These are phyloP conservation scores for Auriscalpium microsporum DNA, from an alignment of 768 basidiomycete species.

Conservation along the genomic window DNA sequence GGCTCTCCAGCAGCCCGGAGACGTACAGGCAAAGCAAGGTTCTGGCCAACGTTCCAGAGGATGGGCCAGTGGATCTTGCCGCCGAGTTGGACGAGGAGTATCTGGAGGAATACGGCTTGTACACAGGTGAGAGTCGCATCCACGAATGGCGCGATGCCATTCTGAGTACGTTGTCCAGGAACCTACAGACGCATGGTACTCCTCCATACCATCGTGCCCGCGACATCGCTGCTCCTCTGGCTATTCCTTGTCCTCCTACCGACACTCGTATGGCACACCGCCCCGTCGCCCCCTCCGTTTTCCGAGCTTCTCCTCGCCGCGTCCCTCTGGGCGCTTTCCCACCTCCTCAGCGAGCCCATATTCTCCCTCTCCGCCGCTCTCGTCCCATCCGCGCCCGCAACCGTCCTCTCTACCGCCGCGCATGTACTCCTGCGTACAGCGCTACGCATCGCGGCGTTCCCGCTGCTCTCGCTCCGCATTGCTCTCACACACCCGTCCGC, in stretches of 20 bases:
- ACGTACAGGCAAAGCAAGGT: constrained; percentile 1
- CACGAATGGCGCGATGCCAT: background rate
- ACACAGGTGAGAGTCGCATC: constrained; percentile 7
- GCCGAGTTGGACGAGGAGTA: constrained; percentile 5
- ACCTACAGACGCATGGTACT: constrained; percentile 49
- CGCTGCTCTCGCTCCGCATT: constrained; percentile 43
- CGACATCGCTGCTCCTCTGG: constrained; percentile 34
- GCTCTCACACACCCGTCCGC: constrained; percentile 38
- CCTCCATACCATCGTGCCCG: constrained; percentile 32
- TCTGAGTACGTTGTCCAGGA: constrained; percentile 31
- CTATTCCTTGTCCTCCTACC: constrained; percentile 44
- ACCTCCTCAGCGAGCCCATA: constrained; percentile 43
- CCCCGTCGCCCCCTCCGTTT: constrained; percentile 35
- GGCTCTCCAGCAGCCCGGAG: constrained; percentile 4
- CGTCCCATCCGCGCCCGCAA: constrained; percentile 25
- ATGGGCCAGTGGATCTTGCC: background rate
- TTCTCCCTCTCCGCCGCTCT: constrained; percentile 28
- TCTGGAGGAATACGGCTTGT: constrained; percentile 10
- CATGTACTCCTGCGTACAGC: constrained; percentile 44
- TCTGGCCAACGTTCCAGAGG: constrained; percentile 12
- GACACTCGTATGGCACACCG: constrained; percentile 32
- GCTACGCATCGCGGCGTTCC: constrained; percentile 47
- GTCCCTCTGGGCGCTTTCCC: constrained; percentile 52
- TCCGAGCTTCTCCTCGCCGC: constrained; percentile 56
- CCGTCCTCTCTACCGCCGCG: constrained; percentile 31